Evolutionary conservation across 2,329 filamentous ascomycete species (phyloP), one percentile per base, ranked within the genome.

Genomic region (Neofusicoccum parvum): DNA sequence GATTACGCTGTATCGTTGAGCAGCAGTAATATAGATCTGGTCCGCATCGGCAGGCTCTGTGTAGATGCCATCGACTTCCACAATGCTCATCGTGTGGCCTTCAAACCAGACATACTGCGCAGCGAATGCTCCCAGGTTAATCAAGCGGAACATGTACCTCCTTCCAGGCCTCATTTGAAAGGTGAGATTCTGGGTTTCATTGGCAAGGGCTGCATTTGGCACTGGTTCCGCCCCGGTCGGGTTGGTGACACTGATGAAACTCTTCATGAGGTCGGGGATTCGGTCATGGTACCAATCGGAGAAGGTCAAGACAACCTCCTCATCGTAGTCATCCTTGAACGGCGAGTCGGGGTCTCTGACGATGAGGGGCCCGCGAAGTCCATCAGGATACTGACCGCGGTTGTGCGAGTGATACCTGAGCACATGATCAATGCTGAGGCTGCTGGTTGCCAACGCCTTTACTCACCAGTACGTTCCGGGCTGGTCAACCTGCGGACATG

Each of bases 61-160:
- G 41, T 87, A 85, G 1, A 88, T 87, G 15, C 90, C 90, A 71
- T 92, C 90, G 0, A 90, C 87, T 73, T 92, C 90, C 10, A 90
- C 87, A 51, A 92, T 79, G 39, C 79, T 80, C 74, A 90, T 87
- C 11, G 79, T 80, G 69, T 92, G 90, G 58, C 86, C 85, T 68
- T 92, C 90, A 51, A 92, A 81, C 72, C 87, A 87, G 34, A 92
- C 83, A 71, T 92, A 89, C 68, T 92, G 90, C 72, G 88, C 87
- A 1, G 89, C 88, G 71, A 91, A 91, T 0, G 87, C 88, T 11
- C 88, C 90, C 9, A 89, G 85, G 68, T 92, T 92, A 68, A 91
- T 81, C 68, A 92, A 82, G 14, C 90, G 86, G 56, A 92, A 78
- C 49, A 88, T 84, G 69, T 92, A 90, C 1, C 82, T 83, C 58